Evolutionary conservation across 2,329 filamentous ascomycete species (phyloP), one percentile per base, ranked within the genome.

Genomic region (Phoma sp.): DNA sequence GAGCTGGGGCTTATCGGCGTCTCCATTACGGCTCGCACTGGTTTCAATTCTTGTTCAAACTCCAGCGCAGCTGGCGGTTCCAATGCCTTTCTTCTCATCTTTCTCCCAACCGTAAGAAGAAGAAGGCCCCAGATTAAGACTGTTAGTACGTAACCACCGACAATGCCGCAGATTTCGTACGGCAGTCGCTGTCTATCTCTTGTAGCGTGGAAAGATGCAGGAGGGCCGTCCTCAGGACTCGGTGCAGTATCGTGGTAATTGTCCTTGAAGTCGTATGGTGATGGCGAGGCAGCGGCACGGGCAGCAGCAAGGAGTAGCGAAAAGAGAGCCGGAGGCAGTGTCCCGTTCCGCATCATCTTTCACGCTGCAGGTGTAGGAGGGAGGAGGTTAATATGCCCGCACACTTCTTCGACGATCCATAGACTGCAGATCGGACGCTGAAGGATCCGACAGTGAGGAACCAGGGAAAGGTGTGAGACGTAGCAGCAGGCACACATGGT

Each of bases 101-200:
- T 73, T 64, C 76, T 69, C 36, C 79, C 79, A 22, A 80, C 58
- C 1, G 78, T 80, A 58, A 82, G 73, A n/a, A 82, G 71, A 49
- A 79, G 78, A 30, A 85, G 79, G 65, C 90, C 87, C 66, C 95
- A 85, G 66, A 95, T 75, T 67, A 91, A 81, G 69, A 96, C 82
- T 32, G 86, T 90, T 57, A 91, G 74, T 54, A 93, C 82, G 84
- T 97, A 97, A 55, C 90, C 88, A 57, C 88, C 91, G 55, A 93
- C 83, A 56, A 98, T 89, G 62, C 88, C 91, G 60, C 89, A 89
- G 64, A 97, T 87, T 75, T 97, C 89, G 55, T 86, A 87, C 14
- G 92, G 91, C 22, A 97, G 84, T 51, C 89, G 85, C 14, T 82
- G 76, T 59, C 59, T 69, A 62, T 75, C 62, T 62, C 67, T 62